These are phyloP conservation scores for Phytophthora agathidicida DNA, from an alignment of 352 stramenopile genomes.

Conservation along the genomic window DNA sequence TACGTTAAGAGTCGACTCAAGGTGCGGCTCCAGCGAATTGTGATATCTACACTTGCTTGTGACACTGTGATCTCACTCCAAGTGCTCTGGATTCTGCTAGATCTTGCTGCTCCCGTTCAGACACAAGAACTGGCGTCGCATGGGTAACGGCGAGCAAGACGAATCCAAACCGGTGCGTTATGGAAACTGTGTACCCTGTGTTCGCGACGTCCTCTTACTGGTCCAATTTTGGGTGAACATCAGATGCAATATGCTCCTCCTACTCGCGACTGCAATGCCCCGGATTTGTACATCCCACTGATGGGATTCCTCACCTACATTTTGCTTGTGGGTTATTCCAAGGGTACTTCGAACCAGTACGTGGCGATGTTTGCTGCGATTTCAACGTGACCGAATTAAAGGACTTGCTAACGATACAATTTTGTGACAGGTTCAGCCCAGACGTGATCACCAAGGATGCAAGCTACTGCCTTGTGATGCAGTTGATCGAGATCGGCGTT, in stretches of 20 bases:
- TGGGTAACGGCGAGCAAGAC: slow-evolving; percentile 63
- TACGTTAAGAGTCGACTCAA: slow-evolving; percentile 90
- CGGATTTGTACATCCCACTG: slow-evolving; percentile 98
- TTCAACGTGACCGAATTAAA: not conserved
- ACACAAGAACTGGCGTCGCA: slow-evolving; percentile 88
- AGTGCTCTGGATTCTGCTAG: slow-evolving; percentile 26
- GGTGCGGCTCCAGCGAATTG: slow-evolving; percentile 33
- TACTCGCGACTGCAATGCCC: slow-evolving; percentile 96
- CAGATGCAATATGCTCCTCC: slow-evolving; percentile 90
- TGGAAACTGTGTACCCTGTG: not conserved
- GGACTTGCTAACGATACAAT: not conserved
- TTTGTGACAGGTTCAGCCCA: slow-evolving; percentile 91
- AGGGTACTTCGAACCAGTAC: slow-evolving; percentile 93
- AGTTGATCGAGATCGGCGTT: slow-evolving; percentile 93
- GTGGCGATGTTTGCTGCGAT: slow-evolving; percentile 15
- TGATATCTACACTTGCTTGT: not conserved
- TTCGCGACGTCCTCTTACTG: not conserved
- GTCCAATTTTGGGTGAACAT: not conserved
- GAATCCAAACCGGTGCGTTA: slow-evolving; percentile 63
- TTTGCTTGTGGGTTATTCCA: slow-evolving; percentile 96
- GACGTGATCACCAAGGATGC: slow-evolving; percentile 95
- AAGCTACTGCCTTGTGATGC: slow-evolving; percentile 91
- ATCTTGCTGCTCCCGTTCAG: slow-evolving; percentile 88
- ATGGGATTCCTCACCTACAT: slow-evolving; percentile 99
- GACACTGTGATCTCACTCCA: not conserved